phyloP scores from a whole-genome alignment of 2,329 filamentous ascomycete species.

The Xylaria hypoxylon region DNA sequence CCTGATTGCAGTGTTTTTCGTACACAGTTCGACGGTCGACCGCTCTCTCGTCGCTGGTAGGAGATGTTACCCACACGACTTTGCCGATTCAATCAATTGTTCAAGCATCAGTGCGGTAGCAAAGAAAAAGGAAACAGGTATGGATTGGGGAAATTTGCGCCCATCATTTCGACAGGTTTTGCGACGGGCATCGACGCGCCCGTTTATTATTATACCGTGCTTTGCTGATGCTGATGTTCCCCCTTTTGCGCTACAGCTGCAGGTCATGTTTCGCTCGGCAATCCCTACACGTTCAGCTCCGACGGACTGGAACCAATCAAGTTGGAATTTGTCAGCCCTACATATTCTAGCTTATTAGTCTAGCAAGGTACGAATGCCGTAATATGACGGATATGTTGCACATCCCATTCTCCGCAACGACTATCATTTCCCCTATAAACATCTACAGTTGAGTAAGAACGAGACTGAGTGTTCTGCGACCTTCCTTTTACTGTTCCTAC shows the following conservation, averaged over 20 bases:
- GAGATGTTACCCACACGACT: neutral
- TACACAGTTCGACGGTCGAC: neutral
- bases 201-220: neutral
- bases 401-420: slow-evolving; percentile 7
- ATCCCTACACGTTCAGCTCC: slow-evolving; percentile 9
- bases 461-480: neutral
- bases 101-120: neutral
- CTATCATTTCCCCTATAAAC: slow-evolving; percentile 6
- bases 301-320: slow-evolving; percentile 16
- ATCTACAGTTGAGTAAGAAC: neutral
- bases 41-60: neutral
- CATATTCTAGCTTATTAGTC: neutral
- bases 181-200: neutral
- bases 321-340: neutral
- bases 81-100: neutral
- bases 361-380: neutral
- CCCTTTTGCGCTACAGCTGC: slow-evolving; percentile 12
- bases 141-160: neutral
- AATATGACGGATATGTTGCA: neutral
- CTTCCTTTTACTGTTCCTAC: slow-evolving; percentile 11
- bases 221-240: neutral
- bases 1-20: neutral
- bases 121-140: neutral
- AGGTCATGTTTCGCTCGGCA: neutral
- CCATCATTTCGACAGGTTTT: neutral